These are phyloP conservation scores for Acanthamoeba healyi DNA, from an alignment of 208 protist genomes.

Conservation along the genomic window DNA sequence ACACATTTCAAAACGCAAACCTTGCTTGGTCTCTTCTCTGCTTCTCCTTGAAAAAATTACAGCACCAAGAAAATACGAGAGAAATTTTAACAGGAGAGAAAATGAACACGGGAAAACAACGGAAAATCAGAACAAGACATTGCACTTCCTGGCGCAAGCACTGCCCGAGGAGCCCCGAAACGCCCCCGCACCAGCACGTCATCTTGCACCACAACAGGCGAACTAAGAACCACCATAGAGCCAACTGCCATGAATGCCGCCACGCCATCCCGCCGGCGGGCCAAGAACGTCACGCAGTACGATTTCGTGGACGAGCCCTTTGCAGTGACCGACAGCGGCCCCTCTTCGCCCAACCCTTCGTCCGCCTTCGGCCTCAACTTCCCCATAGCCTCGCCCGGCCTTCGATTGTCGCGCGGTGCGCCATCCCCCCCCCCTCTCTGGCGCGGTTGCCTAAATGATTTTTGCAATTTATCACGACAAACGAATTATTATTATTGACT, in stretches of 20 bases:
- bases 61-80: not conserved
- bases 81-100: not conserved
- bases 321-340: not conserved
- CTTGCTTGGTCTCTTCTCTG: no score
- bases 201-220: not conserved
- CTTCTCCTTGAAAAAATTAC: no score
- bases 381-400: not conserved
- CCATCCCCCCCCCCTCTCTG: not conserved
- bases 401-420: conserved; percentile 11
- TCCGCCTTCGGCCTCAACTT: not conserved
- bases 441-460: not conserved
- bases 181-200: no score
- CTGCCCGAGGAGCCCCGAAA: no score
- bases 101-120: no score
- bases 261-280: not conserved
- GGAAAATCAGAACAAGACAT: no score
- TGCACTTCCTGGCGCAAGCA: no score
- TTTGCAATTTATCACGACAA: not conserved
- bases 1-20: no score
- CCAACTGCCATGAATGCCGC: not conserved
- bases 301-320: conserved; percentile 32
- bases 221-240: no score
- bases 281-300: conserved; percentile 28
- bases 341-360: not conserved
- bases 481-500: no score